Conservation (phyloP, 2,329 filamentous ascomycete species). For the Talaromyces sp. region DNA sequence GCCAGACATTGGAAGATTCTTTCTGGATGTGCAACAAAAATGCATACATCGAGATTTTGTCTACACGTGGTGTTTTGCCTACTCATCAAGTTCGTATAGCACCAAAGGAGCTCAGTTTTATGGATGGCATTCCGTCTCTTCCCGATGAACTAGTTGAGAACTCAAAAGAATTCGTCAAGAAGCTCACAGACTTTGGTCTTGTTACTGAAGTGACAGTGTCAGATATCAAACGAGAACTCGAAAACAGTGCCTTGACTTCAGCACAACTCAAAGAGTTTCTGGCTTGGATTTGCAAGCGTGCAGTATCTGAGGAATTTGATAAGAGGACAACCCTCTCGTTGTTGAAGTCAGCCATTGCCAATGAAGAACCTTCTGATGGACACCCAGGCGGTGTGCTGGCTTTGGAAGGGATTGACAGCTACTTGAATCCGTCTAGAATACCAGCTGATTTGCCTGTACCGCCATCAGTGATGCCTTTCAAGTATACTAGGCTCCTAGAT, state of each 20-base stretch:
- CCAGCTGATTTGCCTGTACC: constrained; percentile 78
- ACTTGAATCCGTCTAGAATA: constrained; percentile 71
- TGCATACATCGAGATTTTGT: constrained; percentile 80
- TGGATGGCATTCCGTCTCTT: constrained; percentile 82
- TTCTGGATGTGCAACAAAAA: constrained; percentile 91
- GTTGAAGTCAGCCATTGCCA: constrained; percentile 64
- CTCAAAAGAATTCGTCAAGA: constrained; percentile 68
- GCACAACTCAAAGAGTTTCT: constrained; percentile 78
- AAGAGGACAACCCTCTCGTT: constrained; percentile 61
- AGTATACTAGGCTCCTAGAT: constrained; percentile 69
- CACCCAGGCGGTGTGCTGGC: constrained; percentile 68
- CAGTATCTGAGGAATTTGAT: constrained; percentile 69
- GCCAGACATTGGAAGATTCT: constrained; percentile 83
- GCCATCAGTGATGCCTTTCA: constrained; percentile 74
- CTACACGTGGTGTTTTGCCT: constrained; percentile 79
- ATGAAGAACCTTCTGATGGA: constrained; percentile 53
- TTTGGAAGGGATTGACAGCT: constrained; percentile 69
- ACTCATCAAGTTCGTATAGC: constrained; percentile 76
- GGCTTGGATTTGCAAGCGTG: constrained; percentile 73
- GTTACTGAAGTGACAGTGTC: constrained; percentile 82
- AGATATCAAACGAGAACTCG: constrained; percentile 80
- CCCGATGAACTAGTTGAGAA: constrained; percentile 68
- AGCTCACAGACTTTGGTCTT: constrained; percentile 77
- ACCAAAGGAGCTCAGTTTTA: constrained; percentile 68
- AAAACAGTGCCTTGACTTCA: constrained; percentile 73